Conservation (phyloP, 768 basidiomycete genomes). For the Kwoniella dejecticola region DNA sequence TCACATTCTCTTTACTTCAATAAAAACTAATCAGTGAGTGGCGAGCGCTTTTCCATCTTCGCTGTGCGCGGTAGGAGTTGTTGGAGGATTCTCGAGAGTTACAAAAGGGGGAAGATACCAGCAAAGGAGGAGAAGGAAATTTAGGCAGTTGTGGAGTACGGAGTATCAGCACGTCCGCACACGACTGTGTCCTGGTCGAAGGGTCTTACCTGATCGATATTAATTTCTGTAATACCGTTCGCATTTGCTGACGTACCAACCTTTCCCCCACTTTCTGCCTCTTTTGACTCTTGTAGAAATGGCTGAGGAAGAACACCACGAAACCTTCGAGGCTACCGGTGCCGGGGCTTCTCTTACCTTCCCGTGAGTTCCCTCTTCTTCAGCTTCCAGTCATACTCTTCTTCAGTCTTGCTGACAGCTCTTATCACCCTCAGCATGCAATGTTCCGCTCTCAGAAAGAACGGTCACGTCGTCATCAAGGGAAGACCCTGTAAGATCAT, state of each 20-base stretch:
- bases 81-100: no score
- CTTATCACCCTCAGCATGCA: slow-evolving; percentile 56
- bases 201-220: no score
- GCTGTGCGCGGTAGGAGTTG: no score
- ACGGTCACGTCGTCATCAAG: slow-evolving; percentile 85
- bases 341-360: slow-evolving; percentile 56
- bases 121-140: no score
- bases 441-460: slow-evolving; percentile 87
- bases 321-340: slow-evolving; percentile 77
- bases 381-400: no score
- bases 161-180: no score
- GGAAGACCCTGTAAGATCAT: slow-evolving; percentile 91
- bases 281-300: slow-evolving; percentile 29
- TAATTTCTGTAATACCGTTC: no score
- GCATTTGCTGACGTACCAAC: not conserved
- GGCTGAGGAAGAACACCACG: slow-evolving; percentile 83
- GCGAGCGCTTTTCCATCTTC: not conserved
- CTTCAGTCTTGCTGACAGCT: slow-evolving; percentile 3
- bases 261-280: not conserved
- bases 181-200: no score
- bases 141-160: no score
- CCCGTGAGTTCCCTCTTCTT: slow-evolving; percentile 40
- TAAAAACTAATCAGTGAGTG: slow-evolving; percentile 10
- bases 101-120: no score
- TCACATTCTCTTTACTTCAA: not conserved